phyloP scores from a whole-genome alignment of 495 filamentous ascomycete genomes.

The Physcia stellaris region DNA sequence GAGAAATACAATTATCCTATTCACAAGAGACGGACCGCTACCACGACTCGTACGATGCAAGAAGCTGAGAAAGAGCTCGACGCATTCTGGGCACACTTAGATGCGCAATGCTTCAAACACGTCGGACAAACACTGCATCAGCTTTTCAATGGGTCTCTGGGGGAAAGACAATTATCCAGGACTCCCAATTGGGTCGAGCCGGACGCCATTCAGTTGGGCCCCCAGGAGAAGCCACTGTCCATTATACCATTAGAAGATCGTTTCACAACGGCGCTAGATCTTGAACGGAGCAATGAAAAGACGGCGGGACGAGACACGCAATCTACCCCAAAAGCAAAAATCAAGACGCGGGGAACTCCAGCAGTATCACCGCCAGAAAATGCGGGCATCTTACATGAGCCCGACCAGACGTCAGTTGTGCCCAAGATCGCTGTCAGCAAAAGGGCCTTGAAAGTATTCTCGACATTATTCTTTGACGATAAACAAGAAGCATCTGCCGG shows the following conservation, averaged over 20 bases:
- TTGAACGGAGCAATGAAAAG: too few relatives aligned
- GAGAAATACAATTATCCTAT: conserved; percentile 34
- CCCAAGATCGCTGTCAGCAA: conserved; percentile 26
- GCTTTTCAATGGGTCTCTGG: conserved; percentile 11
- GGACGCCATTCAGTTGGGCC: too few relatives aligned
- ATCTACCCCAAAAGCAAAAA: conserved; percentile 30
- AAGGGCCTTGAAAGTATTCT: conserved; percentile 34
- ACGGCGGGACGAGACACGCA: too few relatives aligned
- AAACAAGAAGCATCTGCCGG: conserved; percentile 17
- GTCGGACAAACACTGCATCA: conserved; percentile 8
- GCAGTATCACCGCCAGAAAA: neutral
- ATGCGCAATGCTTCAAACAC: conserved; percentile 8
- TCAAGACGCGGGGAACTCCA: conserved; percentile 15
- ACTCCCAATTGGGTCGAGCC: conserved; percentile 37
- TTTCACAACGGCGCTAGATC: too few relatives aligned
- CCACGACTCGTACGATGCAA: conserved; percentile 27
- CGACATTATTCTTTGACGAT: conserved; percentile 28
- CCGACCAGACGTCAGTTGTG: neutral
- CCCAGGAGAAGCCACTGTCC: too few relatives aligned
- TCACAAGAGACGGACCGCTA: conserved; percentile 31
- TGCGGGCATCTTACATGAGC: neutral
- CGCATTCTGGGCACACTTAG: conserved; percentile 31
- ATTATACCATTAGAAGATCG: too few relatives aligned
- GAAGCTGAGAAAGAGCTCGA: conserved; percentile 35
- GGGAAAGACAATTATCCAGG: conserved; percentile 23